Evolutionary conservation across 768 basidiomycete genomes (phyloP).

Genomic region (Postia placenta): DNA sequence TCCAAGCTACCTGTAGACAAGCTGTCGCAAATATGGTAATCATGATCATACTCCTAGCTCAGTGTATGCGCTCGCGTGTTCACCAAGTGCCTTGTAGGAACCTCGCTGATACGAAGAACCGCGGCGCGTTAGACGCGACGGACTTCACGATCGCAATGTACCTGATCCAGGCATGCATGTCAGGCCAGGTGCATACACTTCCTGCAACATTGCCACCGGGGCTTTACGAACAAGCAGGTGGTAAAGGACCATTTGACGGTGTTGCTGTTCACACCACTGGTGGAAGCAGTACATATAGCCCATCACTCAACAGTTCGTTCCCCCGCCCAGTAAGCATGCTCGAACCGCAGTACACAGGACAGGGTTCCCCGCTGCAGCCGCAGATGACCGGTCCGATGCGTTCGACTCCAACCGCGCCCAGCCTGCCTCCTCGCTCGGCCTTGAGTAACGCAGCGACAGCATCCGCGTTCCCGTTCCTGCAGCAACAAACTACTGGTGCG

Average conservation of each 20-base stretch:
- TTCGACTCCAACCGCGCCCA: conserved; percentile 18
- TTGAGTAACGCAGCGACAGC: conserved; percentile 12
- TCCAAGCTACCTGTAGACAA: conserved; percentile 83
- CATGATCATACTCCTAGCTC: not conserved
- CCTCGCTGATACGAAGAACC: conserved; percentile 90
- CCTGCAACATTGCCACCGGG: conserved; percentile 75
- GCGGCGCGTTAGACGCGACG: conserved; percentile 80
- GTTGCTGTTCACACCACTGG: conserved; percentile 50
- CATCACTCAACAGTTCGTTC: conserved; percentile 38
- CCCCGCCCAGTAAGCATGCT: conserved; percentile 30
- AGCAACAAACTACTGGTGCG: conserved; percentile 12
- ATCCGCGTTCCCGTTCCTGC: conserved; percentile 15
- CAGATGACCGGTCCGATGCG: conserved; percentile 57
- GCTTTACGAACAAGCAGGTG: conserved; percentile 73
- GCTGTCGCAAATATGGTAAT: conserved; percentile 89
- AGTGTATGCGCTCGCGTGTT: not conserved
- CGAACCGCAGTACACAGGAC: conserved; percentile 45
- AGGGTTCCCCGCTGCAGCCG: conserved; percentile 35
- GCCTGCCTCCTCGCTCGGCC: conserved; percentile 22
- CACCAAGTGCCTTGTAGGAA: conserved; percentile 45
- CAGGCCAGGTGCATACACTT: conserved; percentile 61
- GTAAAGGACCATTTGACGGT: conserved; percentile 27
- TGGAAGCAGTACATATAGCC: conserved; percentile 57
- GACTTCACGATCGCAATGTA: conserved; percentile 98
- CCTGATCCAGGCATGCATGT: conserved; percentile 91